phyloP scores from a whole-genome alignment of 83 land plant species.

The Picea abies region DNA sequence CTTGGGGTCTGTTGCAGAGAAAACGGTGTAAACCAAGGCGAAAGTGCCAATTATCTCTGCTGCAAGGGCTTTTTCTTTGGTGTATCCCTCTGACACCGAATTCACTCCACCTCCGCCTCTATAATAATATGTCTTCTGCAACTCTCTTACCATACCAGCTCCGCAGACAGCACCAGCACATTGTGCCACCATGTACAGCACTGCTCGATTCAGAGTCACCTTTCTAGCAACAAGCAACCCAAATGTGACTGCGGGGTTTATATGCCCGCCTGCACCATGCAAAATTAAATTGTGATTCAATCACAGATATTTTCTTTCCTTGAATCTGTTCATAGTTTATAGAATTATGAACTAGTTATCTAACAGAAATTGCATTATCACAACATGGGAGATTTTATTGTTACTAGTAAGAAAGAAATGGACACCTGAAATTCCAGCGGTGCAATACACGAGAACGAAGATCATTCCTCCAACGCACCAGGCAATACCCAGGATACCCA shows the following conservation, averaged over 20 bases:
- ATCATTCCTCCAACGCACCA: slow-evolving; percentile 20
- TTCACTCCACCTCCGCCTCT: slow-evolving; percentile 47
- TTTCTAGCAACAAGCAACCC: slow-evolving; percentile 54
- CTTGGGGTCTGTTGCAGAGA: slow-evolving; percentile 67
- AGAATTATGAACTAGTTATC: too few relatives aligned
- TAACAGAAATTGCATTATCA: too few relatives aligned
- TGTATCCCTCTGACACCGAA: slow-evolving; percentile 31
- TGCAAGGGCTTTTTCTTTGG: slow-evolving; percentile 37
- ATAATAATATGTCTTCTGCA: slow-evolving; percentile 35
- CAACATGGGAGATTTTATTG: background rate
- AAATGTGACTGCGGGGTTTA: slow-evolving; percentile 67
- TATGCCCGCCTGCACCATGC: slow-evolving; percentile 51
- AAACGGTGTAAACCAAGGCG: slow-evolving; percentile 55
- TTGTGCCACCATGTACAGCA: slow-evolving; percentile 54
- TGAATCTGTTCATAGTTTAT: too few relatives aligned
- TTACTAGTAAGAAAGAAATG: too few relatives aligned
- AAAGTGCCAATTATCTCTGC: slow-evolving; percentile 60
- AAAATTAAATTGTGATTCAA: too few relatives aligned
- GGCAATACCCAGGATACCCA: slow-evolving; percentile 11
- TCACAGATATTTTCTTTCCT: too few relatives aligned
- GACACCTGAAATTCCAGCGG: slow-evolving; percentile 20
- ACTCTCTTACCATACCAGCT: slow-evolving; percentile 40
- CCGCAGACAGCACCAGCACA: slow-evolving; percentile 58
- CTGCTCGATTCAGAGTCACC: slow-evolving; percentile 44
- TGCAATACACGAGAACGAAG: slow-evolving; percentile 19